These are phyloP conservation scores for Suhomyces bribrorum DNA, from an alignment of 1,139 yeast genomes.

Conservation along the genomic window DNA sequence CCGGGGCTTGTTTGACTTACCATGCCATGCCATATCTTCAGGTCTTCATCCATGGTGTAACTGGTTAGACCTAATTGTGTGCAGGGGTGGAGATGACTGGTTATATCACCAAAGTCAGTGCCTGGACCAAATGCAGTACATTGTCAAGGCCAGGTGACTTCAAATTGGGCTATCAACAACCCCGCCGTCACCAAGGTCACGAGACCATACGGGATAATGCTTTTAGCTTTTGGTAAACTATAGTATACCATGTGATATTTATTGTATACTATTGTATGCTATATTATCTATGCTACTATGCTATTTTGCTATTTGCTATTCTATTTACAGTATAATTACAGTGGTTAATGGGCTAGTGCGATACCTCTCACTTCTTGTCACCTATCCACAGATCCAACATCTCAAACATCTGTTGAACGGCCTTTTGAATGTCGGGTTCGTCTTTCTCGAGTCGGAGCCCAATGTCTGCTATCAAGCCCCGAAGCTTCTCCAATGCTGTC, in stretches of 20 bases:
- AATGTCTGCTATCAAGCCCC: constrained; percentile 39
- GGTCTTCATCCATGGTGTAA: constrained; percentile 7
- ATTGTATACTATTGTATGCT: too few species aligned
- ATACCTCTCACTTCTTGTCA: neutral
- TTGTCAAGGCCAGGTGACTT: too few species aligned
- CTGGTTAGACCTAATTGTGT: neutral
- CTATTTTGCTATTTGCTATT: constrained; percentile 4
- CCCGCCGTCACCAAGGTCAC: too few species aligned
- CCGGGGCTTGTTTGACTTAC: constrained; percentile 15
- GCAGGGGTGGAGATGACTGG: constrained; percentile 4
- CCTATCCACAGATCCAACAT: constrained; percentile 31
- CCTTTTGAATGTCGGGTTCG: constrained; percentile 24
- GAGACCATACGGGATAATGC: too few species aligned
- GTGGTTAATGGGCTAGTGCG: too few species aligned
- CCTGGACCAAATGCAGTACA: too few species aligned
- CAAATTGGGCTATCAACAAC: too few species aligned
- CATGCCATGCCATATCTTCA: constrained; percentile 17
- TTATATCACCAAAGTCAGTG: too few species aligned
- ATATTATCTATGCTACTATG: neutral
- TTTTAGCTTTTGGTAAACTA: neutral
- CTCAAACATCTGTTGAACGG: constrained; percentile 24
- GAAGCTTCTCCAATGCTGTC: constrained; percentile 17
- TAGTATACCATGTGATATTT: neutral
- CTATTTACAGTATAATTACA: neutral
- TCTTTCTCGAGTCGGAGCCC: constrained; percentile 33